A percentile compares a stretch with the other conserved stretches of the same genome.
phyloP scores from a whole-genome alignment of 2,329 filamentous ascomycete genomes.

The Septoria petroselini region DNA sequence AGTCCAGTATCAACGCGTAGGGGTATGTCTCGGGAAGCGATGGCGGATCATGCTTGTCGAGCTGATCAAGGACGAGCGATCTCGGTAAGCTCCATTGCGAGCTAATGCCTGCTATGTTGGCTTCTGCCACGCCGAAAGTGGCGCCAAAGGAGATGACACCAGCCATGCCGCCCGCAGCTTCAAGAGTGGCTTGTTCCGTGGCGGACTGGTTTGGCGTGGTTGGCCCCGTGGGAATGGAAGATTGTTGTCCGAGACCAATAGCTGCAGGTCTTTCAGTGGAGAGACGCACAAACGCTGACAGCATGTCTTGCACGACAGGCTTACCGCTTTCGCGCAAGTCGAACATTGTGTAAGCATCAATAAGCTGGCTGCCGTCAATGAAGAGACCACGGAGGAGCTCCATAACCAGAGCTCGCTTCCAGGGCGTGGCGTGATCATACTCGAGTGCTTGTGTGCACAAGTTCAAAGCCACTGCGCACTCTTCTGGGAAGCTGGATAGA shows the following conservation, averaged over 20 bases:
- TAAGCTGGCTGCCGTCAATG: constrained; percentile 70
- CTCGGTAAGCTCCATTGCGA: constrained; percentile 85
- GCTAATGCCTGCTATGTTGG: constrained; percentile 73
- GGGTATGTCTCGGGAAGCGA: constrained; percentile 86
- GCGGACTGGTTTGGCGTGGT: constrained; percentile 56
- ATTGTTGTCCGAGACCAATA: constrained; percentile 86
- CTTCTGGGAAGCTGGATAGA: constrained; percentile 67
- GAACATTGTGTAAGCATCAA: constrained; percentile 76
- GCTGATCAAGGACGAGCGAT: constrained; percentile 84
- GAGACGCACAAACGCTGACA: constrained; percentile 84
- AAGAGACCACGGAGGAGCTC: constrained; percentile 87
- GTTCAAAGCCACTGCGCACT: constrained; percentile 79
- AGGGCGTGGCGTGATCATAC: constrained; percentile 70
- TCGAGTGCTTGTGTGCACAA: constrained; percentile 84
- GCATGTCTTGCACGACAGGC: constrained; percentile 74
- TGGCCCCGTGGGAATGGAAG: constrained; percentile 69
- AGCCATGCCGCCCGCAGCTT: constrained; percentile 74
- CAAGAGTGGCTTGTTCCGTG: constrained; percentile 80
- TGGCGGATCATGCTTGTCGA: constrained; percentile 87
- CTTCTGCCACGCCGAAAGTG: constrained; percentile 63
- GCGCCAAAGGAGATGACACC: constrained; percentile 71
- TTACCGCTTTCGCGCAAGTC: constrained; percentile 71
- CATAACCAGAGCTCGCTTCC: constrained; percentile 88
- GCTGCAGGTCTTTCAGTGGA: constrained; percentile 85
- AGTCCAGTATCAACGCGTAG: constrained; percentile 83